Evolutionary conservation across 306 rosid genomes (phyloP).

Genomic region (Pyrus pyrifolia): DNA sequence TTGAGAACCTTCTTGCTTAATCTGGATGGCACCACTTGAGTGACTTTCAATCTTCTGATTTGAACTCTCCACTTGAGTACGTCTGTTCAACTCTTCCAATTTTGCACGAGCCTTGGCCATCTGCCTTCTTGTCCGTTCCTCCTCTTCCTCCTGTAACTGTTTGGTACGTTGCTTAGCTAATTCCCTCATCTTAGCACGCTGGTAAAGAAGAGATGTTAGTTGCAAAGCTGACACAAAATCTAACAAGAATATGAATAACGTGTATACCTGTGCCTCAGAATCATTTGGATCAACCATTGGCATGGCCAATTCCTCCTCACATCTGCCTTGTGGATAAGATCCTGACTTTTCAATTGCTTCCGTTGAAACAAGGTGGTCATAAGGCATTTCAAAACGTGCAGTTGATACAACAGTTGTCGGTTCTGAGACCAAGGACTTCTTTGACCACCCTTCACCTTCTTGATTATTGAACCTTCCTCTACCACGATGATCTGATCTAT

Average conservation of each 20-base stretch:
- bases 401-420: constrained; percentile 32
- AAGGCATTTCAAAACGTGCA: constrained; percentile 28
- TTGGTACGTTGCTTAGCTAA: constrained; percentile 69
- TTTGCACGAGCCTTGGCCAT: constrained; percentile 71
- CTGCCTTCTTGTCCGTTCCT: constrained; percentile 69
- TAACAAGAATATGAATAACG: constrained; percentile 16
- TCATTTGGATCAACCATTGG: constrained; percentile 41
- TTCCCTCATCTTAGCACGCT: constrained; percentile 71
- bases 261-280: constrained; percentile 60
- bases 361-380: constrained; percentile 37
- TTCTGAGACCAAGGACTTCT: constrained; percentile 35
- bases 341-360: constrained; percentile 38
- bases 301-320: constrained; percentile 42
- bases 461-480: constrained; percentile 44
- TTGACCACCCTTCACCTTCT: constrained; percentile 61
- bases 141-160: constrained; percentile 88
- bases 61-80: constrained; percentile 43
- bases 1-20: constrained; percentile 44
- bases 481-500: constrained; percentile 47
- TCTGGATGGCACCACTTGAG: constrained; percentile 34
- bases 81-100: constrained; percentile 71
- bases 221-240: constrained; percentile 20
- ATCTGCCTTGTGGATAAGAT: constrained; percentile 38
- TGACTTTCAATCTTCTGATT: constrained; percentile 33
- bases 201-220: constrained; percentile 13